Evolutionary conservation across 768 basidiomycete genomes (phyloP).

Genomic region (Agaricus subrufescens): DNA sequence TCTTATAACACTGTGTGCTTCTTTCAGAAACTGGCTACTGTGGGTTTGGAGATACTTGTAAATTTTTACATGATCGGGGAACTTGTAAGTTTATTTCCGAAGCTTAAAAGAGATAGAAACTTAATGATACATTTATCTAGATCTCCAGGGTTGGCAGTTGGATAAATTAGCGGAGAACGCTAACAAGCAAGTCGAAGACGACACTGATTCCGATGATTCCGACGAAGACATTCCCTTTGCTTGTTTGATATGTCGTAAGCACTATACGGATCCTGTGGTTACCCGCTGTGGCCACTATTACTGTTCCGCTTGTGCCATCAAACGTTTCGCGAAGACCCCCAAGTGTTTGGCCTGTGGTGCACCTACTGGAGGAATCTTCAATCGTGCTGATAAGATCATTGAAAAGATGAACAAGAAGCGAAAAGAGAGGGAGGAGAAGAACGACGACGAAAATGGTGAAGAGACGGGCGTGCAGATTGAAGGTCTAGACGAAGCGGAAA

Average conservation of each 20-base stretch:
- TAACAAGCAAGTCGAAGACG: conserved; percentile 57
- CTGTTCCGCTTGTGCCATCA: conserved; percentile 92
- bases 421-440: conserved; percentile 50
- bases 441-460: conserved; percentile 36
- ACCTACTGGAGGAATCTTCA: conserved; percentile 94
- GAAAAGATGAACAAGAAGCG: conserved; percentile 78
- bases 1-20: conserved; percentile 3
- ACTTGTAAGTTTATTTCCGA: conserved; percentile 57
- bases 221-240: conserved; percentile 95
- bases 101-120: background rate
- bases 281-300: conserved; percentile 98
- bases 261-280: conserved; percentile 91
- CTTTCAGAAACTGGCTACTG: conserved; percentile 92
- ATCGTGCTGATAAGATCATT: conserved; percentile 89
- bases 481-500: conserved; percentile 39
- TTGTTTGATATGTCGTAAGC: conserved; percentile 94
- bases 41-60: conserved; percentile 98
- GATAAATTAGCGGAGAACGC: conserved; percentile 86
- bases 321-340: conserved; percentile 88
- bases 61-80: conserved; percentile 97
- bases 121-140: conserved; percentile 29
- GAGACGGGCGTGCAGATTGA: conserved; percentile 53
- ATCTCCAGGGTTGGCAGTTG: conserved; percentile 98
- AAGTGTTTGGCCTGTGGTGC: conserved; percentile 95
- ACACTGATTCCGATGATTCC: conserved; percentile 57